Evolutionary conservation across 1,284 basidiomycete genomes (phyloP).

Genomic region (Naganishia cerealis): DNA sequence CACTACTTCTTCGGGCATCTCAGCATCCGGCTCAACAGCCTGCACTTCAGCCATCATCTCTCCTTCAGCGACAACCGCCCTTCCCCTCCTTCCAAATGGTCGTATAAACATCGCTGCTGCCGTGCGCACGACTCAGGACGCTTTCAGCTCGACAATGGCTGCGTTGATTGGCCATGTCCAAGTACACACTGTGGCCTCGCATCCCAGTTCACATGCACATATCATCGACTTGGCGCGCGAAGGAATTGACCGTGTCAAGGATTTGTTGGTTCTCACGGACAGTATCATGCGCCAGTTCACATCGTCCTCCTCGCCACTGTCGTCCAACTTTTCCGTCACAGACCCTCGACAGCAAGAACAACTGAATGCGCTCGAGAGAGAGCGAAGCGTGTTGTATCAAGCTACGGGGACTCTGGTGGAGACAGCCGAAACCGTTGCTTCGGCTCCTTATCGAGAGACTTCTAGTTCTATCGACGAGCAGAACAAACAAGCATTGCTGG

Average conservation of each 20-base stretch:
- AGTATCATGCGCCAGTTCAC: slow-evolving; percentile 65
- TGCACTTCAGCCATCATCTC: slow-evolving; percentile 10
- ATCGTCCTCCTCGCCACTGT: not conserved
- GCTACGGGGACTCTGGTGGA: slow-evolving; percentile 85
- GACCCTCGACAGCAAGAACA: slow-evolving; percentile 37
- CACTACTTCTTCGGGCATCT: slow-evolving; percentile 55
- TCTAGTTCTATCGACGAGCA: slow-evolving; percentile 69
- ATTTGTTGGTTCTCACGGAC: slow-evolving; percentile 87
- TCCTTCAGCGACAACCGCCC: slow-evolving; percentile 49
- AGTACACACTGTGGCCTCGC: slow-evolving; percentile 80
- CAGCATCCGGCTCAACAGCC: not conserved
- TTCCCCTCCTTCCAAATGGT: slow-evolving; percentile 56
- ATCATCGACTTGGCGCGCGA: slow-evolving; percentile 91
- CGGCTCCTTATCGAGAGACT: slow-evolving; percentile 57
- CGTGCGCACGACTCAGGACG: slow-evolving; percentile 72
- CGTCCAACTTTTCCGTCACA: slow-evolving; percentile 6
- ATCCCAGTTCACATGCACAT: slow-evolving; percentile 87
- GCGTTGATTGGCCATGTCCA: slow-evolving; percentile 97
- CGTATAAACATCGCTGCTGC: slow-evolving; percentile 49
- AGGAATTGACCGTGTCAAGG: slow-evolving; percentile 88
- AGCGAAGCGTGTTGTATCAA: slow-evolving; percentile 80
- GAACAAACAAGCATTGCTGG: slow-evolving; percentile 69
- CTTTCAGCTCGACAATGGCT: slow-evolving; percentile 87
- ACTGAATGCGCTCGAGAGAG: slow-evolving; percentile 63
- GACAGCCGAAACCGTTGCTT: slow-evolving; percentile 67